These are phyloP conservation scores for Xylaria nigripes DNA, from an alignment of 495 filamentous ascomycete genomes.

Conservation along the genomic window DNA sequence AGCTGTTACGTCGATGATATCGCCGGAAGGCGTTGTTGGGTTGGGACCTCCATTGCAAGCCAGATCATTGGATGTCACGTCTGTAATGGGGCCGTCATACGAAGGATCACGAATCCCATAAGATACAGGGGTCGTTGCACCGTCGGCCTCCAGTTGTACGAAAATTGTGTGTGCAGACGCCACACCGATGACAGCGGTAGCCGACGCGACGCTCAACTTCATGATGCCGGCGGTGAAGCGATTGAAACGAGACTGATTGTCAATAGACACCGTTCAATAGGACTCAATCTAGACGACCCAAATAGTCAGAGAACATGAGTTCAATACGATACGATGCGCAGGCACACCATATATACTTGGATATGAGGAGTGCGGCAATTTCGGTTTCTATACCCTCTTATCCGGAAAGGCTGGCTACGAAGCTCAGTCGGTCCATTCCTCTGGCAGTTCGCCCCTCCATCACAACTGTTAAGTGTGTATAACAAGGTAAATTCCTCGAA, in stretches of 20 bases:
- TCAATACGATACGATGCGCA: background rate
- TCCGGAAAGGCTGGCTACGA: background rate
- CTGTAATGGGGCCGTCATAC: constrained; percentile 46
- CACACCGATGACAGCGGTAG: constrained; percentile 21
- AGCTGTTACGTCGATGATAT: constrained; percentile 43
- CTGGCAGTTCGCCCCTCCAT: background rate
- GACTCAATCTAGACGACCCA: background rate
- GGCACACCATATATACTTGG: constrained; percentile 1
- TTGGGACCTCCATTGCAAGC: constrained; percentile 51
- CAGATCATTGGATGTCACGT: constrained; percentile 42
- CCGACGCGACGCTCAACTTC: constrained; percentile 10
- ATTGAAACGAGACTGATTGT: background rate
- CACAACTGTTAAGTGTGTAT: background rate
- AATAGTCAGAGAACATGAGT: background rate
- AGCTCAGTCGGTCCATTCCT: background rate
- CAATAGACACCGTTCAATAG: background rate
- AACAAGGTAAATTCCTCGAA: background rate
- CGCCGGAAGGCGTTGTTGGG: constrained; percentile 35
- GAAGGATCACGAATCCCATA: constrained; percentile 36
- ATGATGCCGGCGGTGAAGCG: background rate
- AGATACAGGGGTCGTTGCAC: constrained; percentile 28
- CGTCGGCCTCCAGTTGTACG: constrained; percentile 37
- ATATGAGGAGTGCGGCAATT: background rate
- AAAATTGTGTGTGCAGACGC: constrained; percentile 50
- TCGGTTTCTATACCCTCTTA: background rate